Evolutionary conservation across 2,329 filamentous ascomycete species (phyloP).

Genomic region (Ilyonectria mors-panacis): DNA sequence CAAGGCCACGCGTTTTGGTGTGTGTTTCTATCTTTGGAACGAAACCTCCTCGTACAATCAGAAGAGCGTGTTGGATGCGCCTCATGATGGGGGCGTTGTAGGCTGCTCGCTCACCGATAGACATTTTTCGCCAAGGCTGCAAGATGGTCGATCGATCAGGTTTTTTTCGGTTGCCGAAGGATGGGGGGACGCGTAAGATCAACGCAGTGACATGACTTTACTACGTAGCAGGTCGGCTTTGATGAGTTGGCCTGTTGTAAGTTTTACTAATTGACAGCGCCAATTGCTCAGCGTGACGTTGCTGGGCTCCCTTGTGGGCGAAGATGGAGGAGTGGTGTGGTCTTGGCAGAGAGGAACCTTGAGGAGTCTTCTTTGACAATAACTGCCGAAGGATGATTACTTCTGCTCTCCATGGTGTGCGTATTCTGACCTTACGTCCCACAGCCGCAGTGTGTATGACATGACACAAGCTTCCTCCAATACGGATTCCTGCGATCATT

Average conservation of each 20-base stretch:
- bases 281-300: background rate
- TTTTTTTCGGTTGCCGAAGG: background rate
- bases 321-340: background rate
- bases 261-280: background rate
- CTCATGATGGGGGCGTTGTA: conserved; percentile 19
- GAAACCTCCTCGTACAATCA: background rate
- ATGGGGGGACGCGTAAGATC: conserved; percentile 16
- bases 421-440: too few relatives aligned
- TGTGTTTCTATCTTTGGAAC: conserved; percentile 19
- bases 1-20: conserved; percentile 19
- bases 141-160: conserved; percentile 7
- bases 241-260: background rate
- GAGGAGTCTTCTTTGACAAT: background rate
- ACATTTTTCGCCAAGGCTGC: background rate
- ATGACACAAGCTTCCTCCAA: background rate
- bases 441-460: background rate
- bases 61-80: background rate
- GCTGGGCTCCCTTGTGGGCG: background rate
- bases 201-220: background rate
- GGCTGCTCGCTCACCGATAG: background rate
- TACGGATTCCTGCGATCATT: background rate
- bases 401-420: background rate
- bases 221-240: background rate
- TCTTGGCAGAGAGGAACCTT: background rate
- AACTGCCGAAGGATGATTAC: too few relatives aligned